phyloP scores from a whole-genome alignment of 805 yeast species.

The Blastobotrys chiropterorum region DNA sequence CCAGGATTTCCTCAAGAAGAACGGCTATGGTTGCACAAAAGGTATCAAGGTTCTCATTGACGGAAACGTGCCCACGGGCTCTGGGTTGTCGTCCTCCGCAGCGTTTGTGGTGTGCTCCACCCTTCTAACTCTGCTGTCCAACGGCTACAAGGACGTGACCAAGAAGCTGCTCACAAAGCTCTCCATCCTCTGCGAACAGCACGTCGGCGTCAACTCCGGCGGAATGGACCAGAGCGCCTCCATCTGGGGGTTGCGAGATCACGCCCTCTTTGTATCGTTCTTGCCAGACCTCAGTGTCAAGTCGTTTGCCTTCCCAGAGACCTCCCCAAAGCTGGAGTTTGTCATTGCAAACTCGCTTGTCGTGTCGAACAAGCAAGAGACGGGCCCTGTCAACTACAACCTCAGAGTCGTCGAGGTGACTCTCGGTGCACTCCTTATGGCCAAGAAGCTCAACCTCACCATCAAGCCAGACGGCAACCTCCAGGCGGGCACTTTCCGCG shows the following conservation, averaged over 20 bases:
- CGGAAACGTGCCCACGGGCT: conserved; percentile 68
- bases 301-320: conserved; percentile 48
- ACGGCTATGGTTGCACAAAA: conserved; percentile 7
- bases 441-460: conserved; percentile 39
- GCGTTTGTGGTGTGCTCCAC: conserved; percentile 65
- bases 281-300: conserved; percentile 51
- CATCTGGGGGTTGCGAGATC: conserved; percentile 52
- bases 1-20: conserved; percentile 38
- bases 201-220: conserved; percentile 71
- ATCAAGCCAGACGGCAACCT: conserved; percentile 46
- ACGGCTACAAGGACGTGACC: conserved; percentile 39
- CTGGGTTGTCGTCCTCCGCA: conserved; percentile 66
- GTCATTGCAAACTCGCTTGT: conserved; percentile 60
- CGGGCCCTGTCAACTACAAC: conserved; percentile 65
- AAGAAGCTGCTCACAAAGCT: conserved; percentile 51
- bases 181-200: conserved; percentile 62
- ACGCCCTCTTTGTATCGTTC: conserved; percentile 56
- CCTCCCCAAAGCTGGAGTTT: conserved; percentile 42
- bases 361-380: conserved; percentile 58
- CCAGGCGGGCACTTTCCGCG: conserved; percentile 54
- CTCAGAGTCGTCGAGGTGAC: conserved; percentile 68
- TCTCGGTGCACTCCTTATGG: conserved; percentile 57
- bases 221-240: conserved; percentile 77
- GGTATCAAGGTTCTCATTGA: conserved; percentile 51
- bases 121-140: conserved; percentile 48